phyloP scores from a whole-genome alignment of 2,329 filamentous ascomycete genomes.

The Escovopsis weberi region DNA sequence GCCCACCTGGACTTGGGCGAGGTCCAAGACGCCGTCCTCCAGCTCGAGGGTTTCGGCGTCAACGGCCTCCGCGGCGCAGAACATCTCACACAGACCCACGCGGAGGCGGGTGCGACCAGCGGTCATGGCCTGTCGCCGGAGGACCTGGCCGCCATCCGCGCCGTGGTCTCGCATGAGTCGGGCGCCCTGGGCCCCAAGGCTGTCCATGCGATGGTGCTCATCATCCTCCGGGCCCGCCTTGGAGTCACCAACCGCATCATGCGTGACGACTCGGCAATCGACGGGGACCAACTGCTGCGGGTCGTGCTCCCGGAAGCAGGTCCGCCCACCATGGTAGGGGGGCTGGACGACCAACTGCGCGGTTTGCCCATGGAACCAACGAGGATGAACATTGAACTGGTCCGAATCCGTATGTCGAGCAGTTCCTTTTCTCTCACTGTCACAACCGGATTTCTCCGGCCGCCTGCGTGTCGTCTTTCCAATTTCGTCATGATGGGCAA shows the following conservation, averaged over 20 bases:
- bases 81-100: neutral
- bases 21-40: constrained; percentile 20
- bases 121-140: too few relatives aligned
- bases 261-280: constrained; percentile 17
- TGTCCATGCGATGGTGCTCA: constrained; percentile 14
- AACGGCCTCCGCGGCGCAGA: neutral
- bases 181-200: constrained; percentile 13
- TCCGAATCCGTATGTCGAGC: constrained; percentile 27
- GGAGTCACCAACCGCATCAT: constrained; percentile 15
- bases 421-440: neutral
- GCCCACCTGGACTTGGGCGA: constrained; percentile 22
- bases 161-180: constrained; percentile 13
- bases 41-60: constrained; percentile 12
- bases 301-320: constrained; percentile 9
- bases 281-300: constrained; percentile 12
- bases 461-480: too few relatives aligned
- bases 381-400: constrained; percentile 31
- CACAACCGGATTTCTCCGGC: neutral
- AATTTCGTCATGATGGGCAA: too few relatives aligned
- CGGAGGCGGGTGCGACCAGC: neutral
- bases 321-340: constrained; percentile 12
- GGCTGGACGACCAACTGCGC: constrained; percentile 21
- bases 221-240: constrained; percentile 17
- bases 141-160: constrained; percentile 8
- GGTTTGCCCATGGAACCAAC: constrained; percentile 28